These are phyloP conservation scores for Davidsoniella australis DNA, from an alignment of 2,329 filamentous ascomycete genomes.

Conservation along the genomic window DNA sequence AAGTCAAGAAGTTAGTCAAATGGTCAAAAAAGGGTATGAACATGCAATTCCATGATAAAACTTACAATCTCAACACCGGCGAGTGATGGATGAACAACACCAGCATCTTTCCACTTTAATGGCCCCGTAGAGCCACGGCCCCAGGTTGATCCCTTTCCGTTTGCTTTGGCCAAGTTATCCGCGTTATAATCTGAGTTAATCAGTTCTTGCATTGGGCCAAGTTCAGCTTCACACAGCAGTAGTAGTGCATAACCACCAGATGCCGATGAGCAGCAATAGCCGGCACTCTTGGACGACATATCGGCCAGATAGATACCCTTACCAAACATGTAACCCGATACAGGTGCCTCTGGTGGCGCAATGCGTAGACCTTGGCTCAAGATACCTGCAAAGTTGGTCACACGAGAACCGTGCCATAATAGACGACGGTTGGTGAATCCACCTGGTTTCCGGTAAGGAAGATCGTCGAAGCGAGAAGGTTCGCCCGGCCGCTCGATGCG, in stretches of 20 bases:
- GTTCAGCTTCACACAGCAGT: constrained; percentile 62
- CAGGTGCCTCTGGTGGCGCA: constrained; percentile 68
- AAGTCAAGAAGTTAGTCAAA: background rate
- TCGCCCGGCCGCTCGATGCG: constrained; percentile 65
- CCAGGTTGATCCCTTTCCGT: constrained; percentile 49
- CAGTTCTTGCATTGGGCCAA: constrained; percentile 56
- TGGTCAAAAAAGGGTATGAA: no score
- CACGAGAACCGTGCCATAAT: constrained; percentile 74
- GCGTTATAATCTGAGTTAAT: constrained; percentile 38
- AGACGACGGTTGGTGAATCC: constrained; percentile 51
- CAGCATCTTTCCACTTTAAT: constrained; percentile 58
- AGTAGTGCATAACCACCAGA: constrained; percentile 58
- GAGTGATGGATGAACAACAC: constrained; percentile 44
- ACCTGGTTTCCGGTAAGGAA: constrained; percentile 24
- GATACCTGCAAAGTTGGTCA: constrained; percentile 76
- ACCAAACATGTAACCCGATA: constrained; percentile 72
- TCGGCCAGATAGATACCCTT: constrained; percentile 83
- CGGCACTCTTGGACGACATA: constrained; percentile 66
- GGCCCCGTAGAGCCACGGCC: constrained; percentile 52
- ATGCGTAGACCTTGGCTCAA: constrained; percentile 79
- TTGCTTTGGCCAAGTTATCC: constrained; percentile 40
- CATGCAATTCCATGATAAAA: constrained; percentile 9
- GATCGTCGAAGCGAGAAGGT: constrained; percentile 41
- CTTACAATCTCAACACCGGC: constrained; percentile 54
- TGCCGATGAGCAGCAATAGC: constrained; percentile 48